Evolutionary conservation across 2,329 filamentous ascomycete genomes (phyloP).

Genomic region (Thelonectria discophora): DNA sequence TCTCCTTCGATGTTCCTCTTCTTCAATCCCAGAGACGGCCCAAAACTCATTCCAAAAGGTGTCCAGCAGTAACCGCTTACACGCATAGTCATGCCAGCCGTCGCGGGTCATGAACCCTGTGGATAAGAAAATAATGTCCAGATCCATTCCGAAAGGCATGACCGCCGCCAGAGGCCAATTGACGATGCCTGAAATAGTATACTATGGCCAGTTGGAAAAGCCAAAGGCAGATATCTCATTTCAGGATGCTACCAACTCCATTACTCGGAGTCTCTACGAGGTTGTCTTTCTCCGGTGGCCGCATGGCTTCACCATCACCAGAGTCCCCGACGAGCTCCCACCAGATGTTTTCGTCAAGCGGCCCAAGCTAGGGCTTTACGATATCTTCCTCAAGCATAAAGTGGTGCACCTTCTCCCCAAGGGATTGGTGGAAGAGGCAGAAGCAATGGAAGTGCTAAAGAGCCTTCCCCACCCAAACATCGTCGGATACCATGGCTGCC

Average conservation of each 20-base stretch:
- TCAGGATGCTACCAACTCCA: slow-evolving; percentile 17
- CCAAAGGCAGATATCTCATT: slow-evolving; percentile 24
- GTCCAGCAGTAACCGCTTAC: slow-evolving; percentile 28
- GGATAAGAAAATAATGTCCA: slow-evolving; percentile 39
- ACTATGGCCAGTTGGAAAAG: slow-evolving; percentile 24
- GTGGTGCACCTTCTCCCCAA: slow-evolving; percentile 20
- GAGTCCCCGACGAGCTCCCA: slow-evolving; percentile 13
- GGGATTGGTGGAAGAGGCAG: slow-evolving; percentile 31
- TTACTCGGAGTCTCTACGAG: slow-evolving; percentile 11
- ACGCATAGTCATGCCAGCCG: slow-evolving; percentile 43
- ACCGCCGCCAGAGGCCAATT: slow-evolving; percentile 43
- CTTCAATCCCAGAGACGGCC: slow-evolving; percentile 34
- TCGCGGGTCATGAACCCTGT: slow-evolving; percentile 40
- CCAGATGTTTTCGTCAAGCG: slow-evolving; percentile 23
- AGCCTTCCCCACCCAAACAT: slow-evolving; percentile 42
- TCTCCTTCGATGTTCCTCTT: slow-evolving; percentile 25
- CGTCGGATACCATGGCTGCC: slow-evolving; percentile 42
- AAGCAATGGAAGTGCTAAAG: slow-evolving; percentile 30
- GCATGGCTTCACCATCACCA: slow-evolving; percentile 16
- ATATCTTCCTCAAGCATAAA: slow-evolving; percentile 25
- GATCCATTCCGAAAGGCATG: slow-evolving; percentile 37
- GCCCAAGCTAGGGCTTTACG: slow-evolving; percentile 24
- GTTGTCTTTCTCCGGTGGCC: slow-evolving; percentile 27
- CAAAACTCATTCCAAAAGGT: slow-evolving; percentile 45
- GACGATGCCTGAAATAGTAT: slow-evolving; percentile 37